Conservation (phyloP, 768 basidiomycete species). For the Gloeophyllum trabeum region DNA sequence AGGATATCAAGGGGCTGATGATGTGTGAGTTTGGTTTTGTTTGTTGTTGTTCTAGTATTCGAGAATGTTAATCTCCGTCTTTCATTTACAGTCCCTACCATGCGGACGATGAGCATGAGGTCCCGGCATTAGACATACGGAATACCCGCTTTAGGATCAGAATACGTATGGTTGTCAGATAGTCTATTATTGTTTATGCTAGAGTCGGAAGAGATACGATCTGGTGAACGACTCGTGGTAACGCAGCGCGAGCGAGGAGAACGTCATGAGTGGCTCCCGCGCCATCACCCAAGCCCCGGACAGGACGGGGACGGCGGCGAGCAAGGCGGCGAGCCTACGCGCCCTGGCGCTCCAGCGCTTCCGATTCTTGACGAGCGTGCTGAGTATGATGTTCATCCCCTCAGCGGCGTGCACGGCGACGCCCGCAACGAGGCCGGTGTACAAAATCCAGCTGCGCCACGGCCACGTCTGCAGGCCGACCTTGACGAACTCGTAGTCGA, state of each 20-base stretch:
- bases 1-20: conserved; percentile 56
- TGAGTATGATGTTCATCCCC: conserved; percentile 43
- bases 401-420: conserved; percentile 52
- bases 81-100: conserved; percentile 31
- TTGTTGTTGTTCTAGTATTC: neutral
- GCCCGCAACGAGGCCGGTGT: conserved; percentile 46
- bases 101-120: conserved; percentile 19
- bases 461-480: conserved; percentile 55
- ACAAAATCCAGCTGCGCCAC: conserved; percentile 46
- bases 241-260: conserved; percentile 37
- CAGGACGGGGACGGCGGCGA: conserved; percentile 37
- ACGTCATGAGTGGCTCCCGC: conserved; percentile 45
- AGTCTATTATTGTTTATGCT: too few relatives aligned
- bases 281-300: conserved; percentile 43
- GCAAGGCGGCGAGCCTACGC: conserved; percentile 19
- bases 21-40: conserved; percentile 44
- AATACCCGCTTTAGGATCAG: conserved; percentile 2
- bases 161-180: too few relatives aligned
- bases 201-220: conserved; percentile 37
- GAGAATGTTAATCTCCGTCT: too few relatives aligned
- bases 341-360: conserved; percentile 15
- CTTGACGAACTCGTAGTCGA: conserved; percentile 81
- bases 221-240: conserved; percentile 37
- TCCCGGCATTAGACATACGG: conserved; percentile 7
- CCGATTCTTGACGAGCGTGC: conserved; percentile 28